These are phyloP conservation scores for Colletotrichum karsti DNA, from an alignment of 2,329 filamentous ascomycete species.

Conservation along the genomic window DNA sequence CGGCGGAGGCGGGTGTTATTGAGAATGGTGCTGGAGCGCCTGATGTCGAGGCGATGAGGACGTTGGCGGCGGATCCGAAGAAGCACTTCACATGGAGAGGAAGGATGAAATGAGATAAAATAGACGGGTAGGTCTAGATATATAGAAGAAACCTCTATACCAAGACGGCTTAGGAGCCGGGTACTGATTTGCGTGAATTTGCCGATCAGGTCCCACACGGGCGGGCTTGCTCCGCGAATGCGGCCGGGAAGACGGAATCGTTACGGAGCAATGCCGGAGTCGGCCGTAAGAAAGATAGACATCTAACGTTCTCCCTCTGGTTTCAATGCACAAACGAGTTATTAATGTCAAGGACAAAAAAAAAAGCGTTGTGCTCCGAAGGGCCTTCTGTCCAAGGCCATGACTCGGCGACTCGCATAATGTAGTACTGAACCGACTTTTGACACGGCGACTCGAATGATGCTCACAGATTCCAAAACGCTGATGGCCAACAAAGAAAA, in stretches of 20 bases:
- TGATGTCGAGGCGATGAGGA: conserved; percentile 27
- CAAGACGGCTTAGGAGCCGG: too few relatives aligned
- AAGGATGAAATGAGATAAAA: not conserved
- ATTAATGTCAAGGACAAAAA: too few relatives aligned
- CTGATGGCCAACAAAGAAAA: not conserved
- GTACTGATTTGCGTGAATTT: not conserved
- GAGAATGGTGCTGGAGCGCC: conserved; percentile 21
- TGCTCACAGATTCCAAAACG: not conserved
- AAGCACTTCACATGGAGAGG: conserved; percentile 29
- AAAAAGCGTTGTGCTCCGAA: too few relatives aligned
- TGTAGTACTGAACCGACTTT: not conserved
- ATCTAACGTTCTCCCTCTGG: too few relatives aligned
- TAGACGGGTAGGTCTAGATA: too few relatives aligned
- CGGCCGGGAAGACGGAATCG: not conserved
- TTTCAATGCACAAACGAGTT: too few relatives aligned
- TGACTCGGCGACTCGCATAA: not conserved
- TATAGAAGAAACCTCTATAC: too few relatives aligned
- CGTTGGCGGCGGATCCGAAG: conserved; percentile 23
- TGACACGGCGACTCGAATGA: not conserved
- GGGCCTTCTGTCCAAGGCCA: not conserved
- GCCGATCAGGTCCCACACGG: not conserved
- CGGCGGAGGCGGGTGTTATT: conserved; percentile 44
- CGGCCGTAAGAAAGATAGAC: too few relatives aligned
- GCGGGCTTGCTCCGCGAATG: not conserved
- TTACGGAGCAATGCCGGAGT: not conserved